These are phyloP conservation scores for Saccharomycopsis sp. DNA, from an alignment of 805 yeast genomes.

Conservation along the genomic window DNA sequence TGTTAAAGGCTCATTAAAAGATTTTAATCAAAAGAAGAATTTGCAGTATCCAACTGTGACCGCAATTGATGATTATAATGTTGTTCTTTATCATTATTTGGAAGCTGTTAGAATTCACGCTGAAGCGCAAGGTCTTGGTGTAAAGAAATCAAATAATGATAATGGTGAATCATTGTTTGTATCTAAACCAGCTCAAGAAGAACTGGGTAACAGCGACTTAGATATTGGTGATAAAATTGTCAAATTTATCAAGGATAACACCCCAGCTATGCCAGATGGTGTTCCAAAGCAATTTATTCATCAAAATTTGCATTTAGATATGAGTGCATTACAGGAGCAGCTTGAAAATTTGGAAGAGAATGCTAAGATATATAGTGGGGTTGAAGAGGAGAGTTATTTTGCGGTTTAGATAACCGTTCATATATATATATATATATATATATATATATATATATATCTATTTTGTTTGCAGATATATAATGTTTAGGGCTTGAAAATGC, in stretches of 20 bases:
- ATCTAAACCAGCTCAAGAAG: slow-evolving; percentile 31
- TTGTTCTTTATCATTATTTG: slow-evolving; percentile 59
- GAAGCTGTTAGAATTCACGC: slow-evolving; percentile 55
- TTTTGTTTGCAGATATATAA: too few relatives aligned
- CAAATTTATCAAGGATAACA: slow-evolving; percentile 41
- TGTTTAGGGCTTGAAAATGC: too few relatives aligned
- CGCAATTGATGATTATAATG: slow-evolving; percentile 56
- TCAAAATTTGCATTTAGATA: slow-evolving; percentile 45
- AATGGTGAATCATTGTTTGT: slow-evolving; percentile 36
- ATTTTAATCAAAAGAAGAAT: slow-evolving; percentile 56
- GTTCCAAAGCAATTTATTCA: slow-evolving; percentile 61
- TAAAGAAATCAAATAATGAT: slow-evolving; percentile 15
- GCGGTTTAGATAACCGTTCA: too few relatives aligned
- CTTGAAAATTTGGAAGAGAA: slow-evolving; percentile 54
- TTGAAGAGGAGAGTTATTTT: slow-evolving; percentile 56
- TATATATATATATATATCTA: too few relatives aligned
- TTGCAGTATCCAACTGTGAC: slow-evolving; percentile 58
- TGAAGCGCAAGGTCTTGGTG: slow-evolving; percentile 45
- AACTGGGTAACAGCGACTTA: slow-evolving; percentile 32
- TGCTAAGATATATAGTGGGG: slow-evolving; percentile 63
- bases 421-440: too few relatives aligned
- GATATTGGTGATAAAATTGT: slow-evolving; percentile 38
- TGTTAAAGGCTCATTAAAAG: slow-evolving; percentile 49
- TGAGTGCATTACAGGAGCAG: slow-evolving; percentile 41
- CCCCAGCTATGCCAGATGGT: slow-evolving; percentile 63